Conservation (phyloP, 805 yeast genomes). For the Ogataea parapolymorpha region DNA sequence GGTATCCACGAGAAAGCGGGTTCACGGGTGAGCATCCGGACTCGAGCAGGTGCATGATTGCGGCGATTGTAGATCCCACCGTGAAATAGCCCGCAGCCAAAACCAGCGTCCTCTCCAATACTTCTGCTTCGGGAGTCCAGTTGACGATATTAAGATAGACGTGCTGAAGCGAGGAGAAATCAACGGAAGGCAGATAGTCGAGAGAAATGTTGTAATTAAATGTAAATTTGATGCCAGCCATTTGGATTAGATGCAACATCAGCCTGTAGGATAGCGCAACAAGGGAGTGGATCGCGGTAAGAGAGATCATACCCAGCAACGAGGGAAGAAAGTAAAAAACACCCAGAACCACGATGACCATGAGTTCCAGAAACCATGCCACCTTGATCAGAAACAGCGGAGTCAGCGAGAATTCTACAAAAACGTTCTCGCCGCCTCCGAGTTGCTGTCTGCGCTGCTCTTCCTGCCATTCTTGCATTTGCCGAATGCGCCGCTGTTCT, state of each 20-base stretch:
- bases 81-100: constrained; percentile 21
- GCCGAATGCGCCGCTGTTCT: not conserved
- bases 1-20: constrained; percentile 48
- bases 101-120: constrained; percentile 18
- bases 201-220: not conserved
- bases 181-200: not conserved
- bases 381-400: constrained; percentile 16
- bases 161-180: constrained; percentile 5
- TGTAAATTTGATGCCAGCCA: not conserved
- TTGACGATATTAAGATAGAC: constrained; percentile 17
- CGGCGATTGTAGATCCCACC: constrained; percentile 7
- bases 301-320: constrained; percentile 21
- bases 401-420: constrained; percentile 15
- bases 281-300: constrained; percentile 15
- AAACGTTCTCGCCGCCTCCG: constrained; percentile 11
- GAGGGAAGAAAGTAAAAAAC: constrained; percentile 26
- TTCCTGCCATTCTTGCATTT: constrained; percentile 7
- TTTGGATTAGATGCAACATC: not conserved
- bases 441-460: constrained; percentile 8
- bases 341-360: constrained; percentile 20
- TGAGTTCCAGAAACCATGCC: constrained; percentile 23
- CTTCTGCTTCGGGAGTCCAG: constrained; percentile 23
- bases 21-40: constrained; percentile 32
- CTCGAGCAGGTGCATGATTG: constrained; percentile 26
- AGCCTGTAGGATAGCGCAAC: not conserved